Conservation (phyloP, 345 rosid species). For the rapeseed (Brassica napus) region DNA sequence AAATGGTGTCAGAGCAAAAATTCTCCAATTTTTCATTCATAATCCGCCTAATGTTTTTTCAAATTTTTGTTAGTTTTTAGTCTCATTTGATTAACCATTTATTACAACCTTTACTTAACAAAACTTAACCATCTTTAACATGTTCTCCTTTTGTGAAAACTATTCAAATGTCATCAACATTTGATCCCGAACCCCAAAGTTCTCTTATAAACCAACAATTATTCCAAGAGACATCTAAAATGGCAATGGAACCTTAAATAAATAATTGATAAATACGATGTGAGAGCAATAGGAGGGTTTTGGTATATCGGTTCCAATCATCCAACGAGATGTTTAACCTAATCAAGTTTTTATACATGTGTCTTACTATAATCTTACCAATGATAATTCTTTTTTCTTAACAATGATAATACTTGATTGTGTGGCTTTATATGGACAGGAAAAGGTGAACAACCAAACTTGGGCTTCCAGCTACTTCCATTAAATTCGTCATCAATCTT, state of each 20-base stretch:
- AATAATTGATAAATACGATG: neutral
- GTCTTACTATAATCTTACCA: neutral
- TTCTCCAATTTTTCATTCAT: neutral
- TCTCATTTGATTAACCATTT: neutral
- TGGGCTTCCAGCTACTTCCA: slow-evolving; percentile 15
- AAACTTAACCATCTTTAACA: neutral
- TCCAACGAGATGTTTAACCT: slow-evolving; percentile 9
- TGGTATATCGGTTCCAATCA: neutral
- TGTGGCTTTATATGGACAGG: neutral
- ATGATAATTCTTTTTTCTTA: neutral
- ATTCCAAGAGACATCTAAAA: neutral
- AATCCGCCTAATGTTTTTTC: neutral
- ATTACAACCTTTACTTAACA: neutral
- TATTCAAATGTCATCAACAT: neutral
- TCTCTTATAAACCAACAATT: neutral
- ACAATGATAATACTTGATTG: neutral
- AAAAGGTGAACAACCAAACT: slow-evolving; percentile 13
- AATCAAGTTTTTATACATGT: neutral
- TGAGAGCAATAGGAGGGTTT: neutral
- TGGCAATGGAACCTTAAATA: neutral
- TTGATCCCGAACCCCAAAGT: neutral
- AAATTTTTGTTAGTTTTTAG: too few relatives aligned
- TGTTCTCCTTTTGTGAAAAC: neutral
- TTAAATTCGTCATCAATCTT: slow-evolving; percentile 21
- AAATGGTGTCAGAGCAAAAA: neutral